Evolutionary conservation across 139 green algal species (phyloP).

Genomic region (Chlorella vulgaris): DNA sequence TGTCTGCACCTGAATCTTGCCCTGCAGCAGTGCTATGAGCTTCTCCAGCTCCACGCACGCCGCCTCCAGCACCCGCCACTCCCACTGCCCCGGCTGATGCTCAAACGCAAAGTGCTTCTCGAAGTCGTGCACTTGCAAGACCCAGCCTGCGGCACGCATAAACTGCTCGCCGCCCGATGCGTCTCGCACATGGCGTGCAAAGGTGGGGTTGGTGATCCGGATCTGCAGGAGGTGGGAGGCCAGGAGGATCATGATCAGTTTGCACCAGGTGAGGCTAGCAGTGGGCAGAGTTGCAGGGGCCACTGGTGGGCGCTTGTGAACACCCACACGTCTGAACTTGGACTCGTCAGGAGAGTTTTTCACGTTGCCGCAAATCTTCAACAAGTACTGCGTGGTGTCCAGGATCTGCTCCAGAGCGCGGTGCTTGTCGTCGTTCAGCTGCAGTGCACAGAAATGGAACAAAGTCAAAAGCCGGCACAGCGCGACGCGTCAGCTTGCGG

Average conservation of each 20-base stretch:
- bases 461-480: neutral
- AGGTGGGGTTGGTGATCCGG: slow-evolving; percentile 31
- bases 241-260: neutral
- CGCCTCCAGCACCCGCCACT: slow-evolving; percentile 42
- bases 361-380: slow-evolving; percentile 62
- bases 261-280: neutral
- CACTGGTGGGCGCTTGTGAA: neutral
- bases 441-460: neutral
- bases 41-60: slow-evolving; percentile 41
- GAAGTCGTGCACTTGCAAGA: slow-evolving; percentile 55
- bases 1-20: slow-evolving; percentile 19
- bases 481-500: neutral
- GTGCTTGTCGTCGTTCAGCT: slow-evolving; percentile 45
- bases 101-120: slow-evolving; percentile 66
- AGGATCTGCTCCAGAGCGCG: slow-evolving; percentile 32
- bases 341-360: slow-evolving; percentile 46
- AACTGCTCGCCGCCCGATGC: slow-evolving; percentile 53
- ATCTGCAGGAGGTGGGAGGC: neutral
- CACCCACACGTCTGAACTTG: slow-evolving; percentile 55
- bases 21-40: slow-evolving; percentile 8
- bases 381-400: slow-evolving; percentile 27
- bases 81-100: slow-evolving; percentile 24
- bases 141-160: slow-evolving; percentile 55
- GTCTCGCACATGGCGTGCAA: slow-evolving; percentile 5
- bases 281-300: neutral